Conservation (phyloP, 202 grass and related monocot genomes). For the Dendrocalamus latiflorus region DNA sequence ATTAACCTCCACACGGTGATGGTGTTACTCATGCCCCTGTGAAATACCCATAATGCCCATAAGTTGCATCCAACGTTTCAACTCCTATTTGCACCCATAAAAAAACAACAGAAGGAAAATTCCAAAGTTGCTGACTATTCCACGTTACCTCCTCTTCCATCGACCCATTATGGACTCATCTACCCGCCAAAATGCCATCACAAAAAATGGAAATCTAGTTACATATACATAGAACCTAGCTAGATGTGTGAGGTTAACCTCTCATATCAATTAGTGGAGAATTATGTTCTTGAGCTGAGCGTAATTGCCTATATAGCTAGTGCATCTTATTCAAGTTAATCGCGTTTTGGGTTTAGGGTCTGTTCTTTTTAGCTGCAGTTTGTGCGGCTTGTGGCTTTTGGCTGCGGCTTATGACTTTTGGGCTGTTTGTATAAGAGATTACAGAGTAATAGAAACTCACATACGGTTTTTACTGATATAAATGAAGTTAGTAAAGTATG, state of each 20-base stretch:
- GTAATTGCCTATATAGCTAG: neutral
- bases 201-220: neutral
- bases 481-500: too few species aligned
- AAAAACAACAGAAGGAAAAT: neutral
- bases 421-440: too few species aligned
- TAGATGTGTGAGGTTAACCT: neutral
- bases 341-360: neutral
- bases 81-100: neutral
- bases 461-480: too few species aligned
- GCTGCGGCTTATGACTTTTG: too few species aligned
- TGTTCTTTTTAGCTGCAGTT: too few species aligned
- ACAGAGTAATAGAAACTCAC: too few species aligned
- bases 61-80: neutral
- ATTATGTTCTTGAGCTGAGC: neutral
- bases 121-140: neutral
- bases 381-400: too few species aligned
- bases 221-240: too few species aligned
- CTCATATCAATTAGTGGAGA: neutral
- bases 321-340: neutral
- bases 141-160: neutral
- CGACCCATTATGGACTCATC: neutral
- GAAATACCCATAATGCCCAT: neutral
- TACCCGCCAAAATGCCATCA: neutral
- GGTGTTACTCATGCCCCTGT: neutral
- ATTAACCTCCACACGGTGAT: constrained; percentile 21